Percentiles rank a stretch among this genome's conserved stretches.
These are phyloP conservation scores for Pinus taeda DNA, from an alignment of 75 land plant genomes.

Conservation along the genomic window DNA sequence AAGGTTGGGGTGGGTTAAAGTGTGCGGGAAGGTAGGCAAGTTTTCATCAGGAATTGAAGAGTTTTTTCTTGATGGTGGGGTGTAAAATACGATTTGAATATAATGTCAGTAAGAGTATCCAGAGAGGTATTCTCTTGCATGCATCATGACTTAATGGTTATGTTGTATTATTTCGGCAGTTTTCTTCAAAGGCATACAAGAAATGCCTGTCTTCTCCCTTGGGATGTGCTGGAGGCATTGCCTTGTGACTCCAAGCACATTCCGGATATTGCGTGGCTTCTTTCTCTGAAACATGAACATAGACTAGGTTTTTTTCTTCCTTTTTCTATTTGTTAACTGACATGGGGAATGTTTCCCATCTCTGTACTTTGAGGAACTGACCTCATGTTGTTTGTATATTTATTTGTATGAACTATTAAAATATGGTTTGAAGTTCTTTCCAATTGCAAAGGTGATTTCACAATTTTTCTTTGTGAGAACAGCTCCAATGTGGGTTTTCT, in stretches of 20 bases:
- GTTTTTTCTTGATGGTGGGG: not conserved
- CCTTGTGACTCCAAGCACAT: not conserved
- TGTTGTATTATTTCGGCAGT: slow-evolving; percentile 11
- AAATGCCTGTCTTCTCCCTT: slow-evolving; percentile 3
- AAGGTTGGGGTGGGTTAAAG: not conserved
- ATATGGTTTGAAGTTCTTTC: not conserved
- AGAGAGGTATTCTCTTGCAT: slow-evolving; percentile 5
- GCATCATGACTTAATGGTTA: not conserved
- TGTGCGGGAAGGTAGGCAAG: not conserved
- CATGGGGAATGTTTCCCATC: not conserved
- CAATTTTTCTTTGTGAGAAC: not conserved
- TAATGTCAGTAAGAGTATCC: not conserved
- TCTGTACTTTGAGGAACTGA: slow-evolving; percentile 5
- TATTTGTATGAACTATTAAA: not conserved
- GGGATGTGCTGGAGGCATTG: not conserved
- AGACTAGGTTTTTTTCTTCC: not conserved
- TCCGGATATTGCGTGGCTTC: slow-evolving; percentile 8
- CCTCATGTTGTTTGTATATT: slow-evolving; percentile 10
- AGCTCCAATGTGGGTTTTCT: not conserved
- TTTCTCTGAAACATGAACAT: slow-evolving; percentile 1
- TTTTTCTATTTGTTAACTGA: slow-evolving; percentile 1
- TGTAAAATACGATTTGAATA: slow-evolving; percentile 11
- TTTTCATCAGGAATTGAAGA: not conserved
- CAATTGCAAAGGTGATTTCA: not conserved
- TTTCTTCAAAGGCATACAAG: not conserved